Percentiles rank a stretch among this genome's conserved stretches.
Conservation (phyloP, 1,284 basidiomycete genomes). For the Puccinia horiana region DNA sequence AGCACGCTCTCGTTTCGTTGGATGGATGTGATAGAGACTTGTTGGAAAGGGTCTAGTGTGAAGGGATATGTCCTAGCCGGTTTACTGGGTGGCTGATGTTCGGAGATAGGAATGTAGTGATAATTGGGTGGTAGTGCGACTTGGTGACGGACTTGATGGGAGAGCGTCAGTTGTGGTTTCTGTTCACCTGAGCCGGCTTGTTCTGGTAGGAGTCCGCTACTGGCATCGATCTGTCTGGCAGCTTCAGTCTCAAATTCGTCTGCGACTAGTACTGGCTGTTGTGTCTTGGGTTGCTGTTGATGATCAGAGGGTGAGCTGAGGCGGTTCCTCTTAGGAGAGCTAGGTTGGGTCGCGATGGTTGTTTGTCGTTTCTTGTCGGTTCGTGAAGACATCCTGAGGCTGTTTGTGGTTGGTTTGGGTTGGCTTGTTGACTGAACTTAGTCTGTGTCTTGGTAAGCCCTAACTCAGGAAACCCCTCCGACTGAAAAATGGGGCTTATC, state of each 20-base stretch:
- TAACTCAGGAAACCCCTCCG: too few relatives aligned
- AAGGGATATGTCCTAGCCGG: conserved; percentile 93
- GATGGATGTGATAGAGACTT: conserved; percentile 89
- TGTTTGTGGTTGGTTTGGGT: too few relatives aligned
- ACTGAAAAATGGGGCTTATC: too few relatives aligned
- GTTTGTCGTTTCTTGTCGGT: not conserved
- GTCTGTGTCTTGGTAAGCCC: too few relatives aligned
- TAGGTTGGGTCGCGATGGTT: not conserved
- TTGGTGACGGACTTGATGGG: conserved; percentile 73
- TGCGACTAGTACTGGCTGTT: conserved; percentile 50
- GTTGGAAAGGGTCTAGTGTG: conserved; percentile 95
- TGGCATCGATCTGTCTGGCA: conserved; percentile 39
- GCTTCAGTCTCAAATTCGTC: conserved; percentile 56
- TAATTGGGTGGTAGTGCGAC: conserved; percentile 92
- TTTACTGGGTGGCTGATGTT: conserved; percentile 87
- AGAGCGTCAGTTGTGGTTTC: conserved; percentile 28
- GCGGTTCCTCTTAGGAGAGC: not conserved
- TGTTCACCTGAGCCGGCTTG: not conserved
- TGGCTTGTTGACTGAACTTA: too few relatives aligned
- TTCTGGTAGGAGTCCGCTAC: conserved; percentile 16
- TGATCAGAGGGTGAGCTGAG: not conserved
- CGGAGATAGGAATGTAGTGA: conserved; percentile 83
- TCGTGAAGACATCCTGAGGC: too few relatives aligned
- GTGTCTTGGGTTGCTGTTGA: not conserved
- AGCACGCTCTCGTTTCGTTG: conserved; percentile 96